Evolutionary conservation across 352 stramenopile genomes (phyloP), one percentile per base, ranked within the genome.

Genomic region (Globisporangium acanthophoron): DNA sequence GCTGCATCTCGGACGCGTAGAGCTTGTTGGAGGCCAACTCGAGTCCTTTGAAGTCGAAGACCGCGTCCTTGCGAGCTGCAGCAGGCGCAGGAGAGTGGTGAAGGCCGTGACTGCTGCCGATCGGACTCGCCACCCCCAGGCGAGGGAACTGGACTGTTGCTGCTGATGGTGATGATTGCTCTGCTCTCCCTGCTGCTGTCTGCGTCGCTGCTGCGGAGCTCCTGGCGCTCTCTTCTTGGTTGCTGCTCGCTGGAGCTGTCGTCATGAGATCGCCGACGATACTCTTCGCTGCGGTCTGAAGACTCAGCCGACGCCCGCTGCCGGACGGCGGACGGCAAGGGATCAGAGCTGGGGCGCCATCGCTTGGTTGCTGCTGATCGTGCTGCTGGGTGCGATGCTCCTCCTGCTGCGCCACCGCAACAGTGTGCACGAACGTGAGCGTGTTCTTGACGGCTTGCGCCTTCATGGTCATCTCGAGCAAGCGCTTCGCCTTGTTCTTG

Each of bases 361-460:
- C 37, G 24, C 8, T 29, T 8, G 3, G 8, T 3, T 16, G 4
- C 1, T 43, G 37, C 37, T 43, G 37, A 5, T 46, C 37, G 12
- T 41, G 18, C 18, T 4, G 50, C 0, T 31, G 41, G 7, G 2
- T 52, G 16, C 47, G 47, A 3, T n/a, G 31, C 12, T 71, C 62
- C n/a, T 59, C 51, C 15, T 56, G n/a, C 27, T 52, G 62, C 35
- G 56, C 56, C 7, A 71, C 70, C 0, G 54, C 50, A 6, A 78
- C 21, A 6, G 62, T 59, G 56, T 70, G 69, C 18, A 77, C 65
- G 46, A 81, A 78, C 12, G 65, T 65, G 37, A 81, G 51, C 15
- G 73, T 75, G 60, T 82, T 80, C 65, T 78, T 85, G n/a, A 75
- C 58, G 0, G 46, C 73, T 5, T 74, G 67, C 1, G 76, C 56